Percentiles rank a stretch among this genome's conserved stretches.
These are phyloP conservation scores for Mortierella polycephala DNA, from an alignment of 371 early-diverging fungal species.

Conservation along the genomic window DNA sequence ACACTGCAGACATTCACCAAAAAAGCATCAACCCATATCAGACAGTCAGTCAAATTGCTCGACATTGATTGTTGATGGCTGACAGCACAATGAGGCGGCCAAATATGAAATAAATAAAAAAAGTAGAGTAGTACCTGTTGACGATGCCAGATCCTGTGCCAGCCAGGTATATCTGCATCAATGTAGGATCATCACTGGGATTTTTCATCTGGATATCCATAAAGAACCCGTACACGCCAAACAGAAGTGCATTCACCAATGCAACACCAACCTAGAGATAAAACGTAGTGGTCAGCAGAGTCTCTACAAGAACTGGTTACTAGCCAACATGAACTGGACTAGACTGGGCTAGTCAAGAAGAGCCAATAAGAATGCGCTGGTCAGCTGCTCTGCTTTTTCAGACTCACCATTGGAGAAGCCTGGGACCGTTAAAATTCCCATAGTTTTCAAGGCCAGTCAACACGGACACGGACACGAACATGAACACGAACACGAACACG, in stretches of 20 bases:
- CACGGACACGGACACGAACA: background rate
- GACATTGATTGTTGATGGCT: background rate
- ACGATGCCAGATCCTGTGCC: conserved; percentile 73
- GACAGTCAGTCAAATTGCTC: no score
- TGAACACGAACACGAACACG: no score
- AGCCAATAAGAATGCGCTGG: conserved; percentile 23
- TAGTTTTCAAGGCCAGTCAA: conserved; percentile 14
- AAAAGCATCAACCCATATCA: no score
- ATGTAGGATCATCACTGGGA: conserved; percentile 41
- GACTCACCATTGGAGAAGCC: conserved; percentile 44
- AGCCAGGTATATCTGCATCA: conserved; percentile 66
- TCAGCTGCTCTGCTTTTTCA: conserved; percentile 17
- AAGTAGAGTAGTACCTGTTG: conserved; percentile 60
- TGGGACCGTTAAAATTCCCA: conserved; percentile 2
- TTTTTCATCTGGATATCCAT: conserved; percentile 61
- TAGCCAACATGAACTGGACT: no score
- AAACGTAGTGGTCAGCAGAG: background rate
- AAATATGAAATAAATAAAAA: background rate
- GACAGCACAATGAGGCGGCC: no score
- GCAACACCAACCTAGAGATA: conserved; percentile 69
- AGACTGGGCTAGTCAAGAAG: no score
- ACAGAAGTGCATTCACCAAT: conserved; percentile 71
- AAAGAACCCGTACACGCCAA: conserved; percentile 71
- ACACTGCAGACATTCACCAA: conserved; percentile 47
- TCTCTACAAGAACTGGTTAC: no score